Evolutionary conservation across 345 rosid species (phyloP).

Genomic region (Corchorus capsularis): DNA sequence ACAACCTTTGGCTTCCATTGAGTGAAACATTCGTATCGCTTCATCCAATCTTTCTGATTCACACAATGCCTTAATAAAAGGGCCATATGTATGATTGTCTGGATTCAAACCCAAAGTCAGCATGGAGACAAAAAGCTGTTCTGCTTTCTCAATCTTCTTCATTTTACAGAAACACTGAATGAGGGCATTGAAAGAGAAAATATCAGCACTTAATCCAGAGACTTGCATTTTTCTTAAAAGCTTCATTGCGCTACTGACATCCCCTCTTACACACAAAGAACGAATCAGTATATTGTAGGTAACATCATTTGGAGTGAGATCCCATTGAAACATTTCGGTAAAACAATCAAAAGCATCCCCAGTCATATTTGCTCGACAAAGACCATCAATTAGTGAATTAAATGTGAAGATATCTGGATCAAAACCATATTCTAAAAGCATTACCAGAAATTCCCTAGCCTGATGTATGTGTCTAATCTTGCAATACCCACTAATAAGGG

Average conservation of each 20-base stretch:
- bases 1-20: conserved; percentile 66
- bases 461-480: conserved; percentile 47
- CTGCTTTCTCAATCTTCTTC: conserved; percentile 57
- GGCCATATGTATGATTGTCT: conserved; percentile 59
- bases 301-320: conserved; percentile 67
- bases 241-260: conserved; percentile 51
- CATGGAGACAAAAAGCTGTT: conserved; percentile 57
- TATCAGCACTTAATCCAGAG: conserved; percentile 60
- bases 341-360: conserved; percentile 88
- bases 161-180: conserved; percentile 63
- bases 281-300: conserved; percentile 72
- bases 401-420: conserved; percentile 82
- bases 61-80: conserved; percentile 53
- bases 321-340: conserved; percentile 80
- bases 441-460: conserved; percentile 44
- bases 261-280: conserved; percentile 54
- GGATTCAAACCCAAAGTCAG: conserved; percentile 57
- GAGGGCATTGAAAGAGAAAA: conserved; percentile 63
- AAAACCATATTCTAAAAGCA: conserved; percentile 58
- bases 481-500: conserved; percentile 62
- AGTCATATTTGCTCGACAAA: conserved; percentile 56
- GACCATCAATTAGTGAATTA: conserved; percentile 72
- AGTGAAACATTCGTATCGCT: conserved; percentile 56
- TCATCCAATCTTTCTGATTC: conserved; percentile 55
- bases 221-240: conserved; percentile 62